Base-by-base conservation (phyloP, 306 rosid genomes). In the Trifolium repens region DNA sequence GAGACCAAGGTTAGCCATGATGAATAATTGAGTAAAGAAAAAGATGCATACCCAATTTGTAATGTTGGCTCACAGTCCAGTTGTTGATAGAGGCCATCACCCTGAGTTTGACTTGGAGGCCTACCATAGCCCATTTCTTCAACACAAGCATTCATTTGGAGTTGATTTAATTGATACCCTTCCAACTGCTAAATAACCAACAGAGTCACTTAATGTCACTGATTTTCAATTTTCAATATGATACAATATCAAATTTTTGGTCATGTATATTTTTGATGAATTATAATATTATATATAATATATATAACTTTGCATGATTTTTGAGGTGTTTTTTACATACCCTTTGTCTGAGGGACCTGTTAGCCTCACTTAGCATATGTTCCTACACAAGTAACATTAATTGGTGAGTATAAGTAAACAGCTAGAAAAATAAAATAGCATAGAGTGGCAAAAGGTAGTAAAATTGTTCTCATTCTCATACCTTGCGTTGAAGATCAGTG, bases 51-150 rank as follows among this genome's bases (percentile, higher is more conserved):
- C 99, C 97, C 99, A 79, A 92, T 92, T 78, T 92, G 97, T 75
- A 96, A 80, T 8, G 98, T 90, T 73, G 97, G 97, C 63, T 96
- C 98, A 74, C 96, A 90, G 5, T 94, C 94, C 71, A 96, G 59
- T 68, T 84, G 92, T 63, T 96, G 97, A 71, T 82, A 90, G 84
- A 96, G 87, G 76, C 69, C 87, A 82, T 91, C 97, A 9, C 74
- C 87, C 16, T 58, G 89, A 53, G 87, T 30, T 69, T 89, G 89
- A 84, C n/a, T 75, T 49, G 86, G 87, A 39, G 90, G 98, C 32
- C 92, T 74, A 15, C 85, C 91, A 83, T 92, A 96, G 59, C 84
- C 91, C 81, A 86, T 79, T 4, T 96, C 96, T 17, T 92, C 92
- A 57, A 77, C 91, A 78, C 81, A 50, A 1, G 73, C 85, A 85